Evolutionary conservation across 208 protist genomes (phyloP).

Genomic region (Zelonia costaricensis): DNA sequence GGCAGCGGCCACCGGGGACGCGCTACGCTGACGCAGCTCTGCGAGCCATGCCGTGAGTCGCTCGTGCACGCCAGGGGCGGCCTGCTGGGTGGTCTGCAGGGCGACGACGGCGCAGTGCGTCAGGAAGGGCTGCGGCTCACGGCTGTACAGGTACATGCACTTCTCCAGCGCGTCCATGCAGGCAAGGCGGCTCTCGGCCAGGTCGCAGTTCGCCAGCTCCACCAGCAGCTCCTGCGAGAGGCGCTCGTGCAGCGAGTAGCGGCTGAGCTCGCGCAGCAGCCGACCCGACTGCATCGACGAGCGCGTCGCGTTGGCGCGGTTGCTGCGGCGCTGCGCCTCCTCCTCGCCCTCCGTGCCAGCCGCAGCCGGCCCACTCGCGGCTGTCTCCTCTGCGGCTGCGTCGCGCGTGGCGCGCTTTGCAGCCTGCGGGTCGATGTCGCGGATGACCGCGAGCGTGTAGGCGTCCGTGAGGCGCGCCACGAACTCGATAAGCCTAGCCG

Average conservation of each 20-base stretch:
- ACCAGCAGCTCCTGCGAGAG: slow-evolving; percentile 70
- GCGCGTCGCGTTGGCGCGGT: slow-evolving; percentile 50
- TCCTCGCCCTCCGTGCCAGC: slow-evolving; percentile 8
- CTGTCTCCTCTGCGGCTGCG: slow-evolving; percentile 18
- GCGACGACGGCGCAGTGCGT: slow-evolving; percentile 41
- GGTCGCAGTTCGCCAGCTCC: slow-evolving; percentile 48
- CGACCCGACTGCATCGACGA: slow-evolving; percentile 78
- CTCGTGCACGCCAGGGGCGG: neutral
- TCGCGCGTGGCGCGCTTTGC: slow-evolving; percentile 27
- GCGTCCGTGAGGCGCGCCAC: slow-evolving; percentile 72
- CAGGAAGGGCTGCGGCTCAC: slow-evolving; percentile 70
- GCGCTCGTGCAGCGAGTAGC: slow-evolving; percentile 84
- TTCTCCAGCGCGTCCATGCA: slow-evolving; percentile 78
- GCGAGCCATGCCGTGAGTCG: slow-evolving; percentile 48
- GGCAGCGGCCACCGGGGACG: neutral
- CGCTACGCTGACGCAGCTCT: slow-evolving; percentile 44
- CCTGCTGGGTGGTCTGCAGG: slow-evolving; percentile 5
- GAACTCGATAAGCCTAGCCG: slow-evolving; percentile 52
- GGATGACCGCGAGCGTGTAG: slow-evolving; percentile 72
- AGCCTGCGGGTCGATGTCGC: slow-evolving; percentile 85
- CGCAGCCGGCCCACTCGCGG: too few species aligned
- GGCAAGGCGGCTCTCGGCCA: slow-evolving; percentile 21
- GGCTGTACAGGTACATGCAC: slow-evolving; percentile 87
- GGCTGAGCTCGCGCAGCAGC: slow-evolving; percentile 77
- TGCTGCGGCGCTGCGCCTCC: slow-evolving; percentile 23